Base-by-base conservation (phyloP, 148 eudicot species). In the Rhododendron ovatum region DNA sequence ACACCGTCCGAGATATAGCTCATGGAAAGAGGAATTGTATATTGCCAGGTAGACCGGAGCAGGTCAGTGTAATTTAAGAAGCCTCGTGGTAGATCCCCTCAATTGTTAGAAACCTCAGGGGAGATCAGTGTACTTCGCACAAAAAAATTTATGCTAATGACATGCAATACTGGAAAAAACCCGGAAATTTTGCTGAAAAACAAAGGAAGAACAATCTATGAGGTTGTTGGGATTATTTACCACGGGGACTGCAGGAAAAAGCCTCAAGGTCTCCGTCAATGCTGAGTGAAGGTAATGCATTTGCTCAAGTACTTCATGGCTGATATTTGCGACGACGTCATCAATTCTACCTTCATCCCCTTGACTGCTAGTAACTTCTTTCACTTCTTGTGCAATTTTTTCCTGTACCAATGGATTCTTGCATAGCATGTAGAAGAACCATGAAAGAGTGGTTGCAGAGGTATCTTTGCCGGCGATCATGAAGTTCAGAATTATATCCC, bases 391-490 rank as follows among this genome's bases (percentile, higher is more conserved):
- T 0, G 85, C 90, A 84, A 92, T 57, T 86, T 88, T 93, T 83
- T 95, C 95, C 85, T 93, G 95, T 82, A 91, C 84, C 45, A 89
- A 35, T 35, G 96, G 95, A 85, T 92, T 91, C 90, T 87, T 91
- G 91, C 93, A 94, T 7, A 95, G 93, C 91, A 93, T 85, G 37
- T 94, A 95, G 55, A 95, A 75, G 82, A 95, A 95, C 95, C 98
- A 94, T 20, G 95, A 91, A 71, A 95, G 89, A 37, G 94, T 91
- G 73, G 89, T 91, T 37, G 95, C 95, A 4, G 94, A 91, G 17
- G 89, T 89, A 73, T 94, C 96, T 88, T 94, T 94, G 3, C 98
- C 95, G 41, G 98, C 96, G 37, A 93, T 83, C 88, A 95, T 89
- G 41, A 94, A 94, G 85, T 89, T 94, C 50, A 94, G 92, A 50